Percentiles rank a stretch among this genome's conserved stretches.
phyloP scores from a whole-genome alignment of 306 rosid genomes.

The Cucumis melo region DNA sequence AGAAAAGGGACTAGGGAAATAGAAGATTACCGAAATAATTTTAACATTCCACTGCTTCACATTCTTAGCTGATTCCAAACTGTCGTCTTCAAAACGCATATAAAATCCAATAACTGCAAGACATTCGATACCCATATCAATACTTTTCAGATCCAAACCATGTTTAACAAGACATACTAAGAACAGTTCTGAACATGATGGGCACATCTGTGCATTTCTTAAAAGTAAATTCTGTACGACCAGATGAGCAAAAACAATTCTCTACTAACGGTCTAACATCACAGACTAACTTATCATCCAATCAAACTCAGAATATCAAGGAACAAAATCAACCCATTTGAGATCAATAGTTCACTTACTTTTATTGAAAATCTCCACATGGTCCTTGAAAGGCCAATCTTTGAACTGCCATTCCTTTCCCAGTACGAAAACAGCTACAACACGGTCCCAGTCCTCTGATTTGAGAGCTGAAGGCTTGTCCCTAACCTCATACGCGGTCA shows the following conservation, averaged over 20 bases:
- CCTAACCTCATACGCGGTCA: conserved; percentile 92
- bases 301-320: background rate
- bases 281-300: background rate
- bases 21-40: conserved; percentile 56
- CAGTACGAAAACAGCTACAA: conserved; percentile 85
- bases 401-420: conserved; percentile 91
- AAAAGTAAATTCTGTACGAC: background rate
- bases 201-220: background rate
- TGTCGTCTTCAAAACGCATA: conserved; percentile 69
- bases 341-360: conserved; percentile 23
- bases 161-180: background rate
- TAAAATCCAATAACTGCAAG: conserved; percentile 45
- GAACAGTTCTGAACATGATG: background rate
- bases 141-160: background rate
- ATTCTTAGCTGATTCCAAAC: conserved; percentile 73
- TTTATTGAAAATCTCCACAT: conserved; percentile 51
- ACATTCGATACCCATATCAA: background rate
- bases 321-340: conserved; percentile 3
- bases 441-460: conserved; percentile 92
- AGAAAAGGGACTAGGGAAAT: background rate
- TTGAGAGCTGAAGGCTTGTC: conserved; percentile 84
- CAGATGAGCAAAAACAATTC: background rate
- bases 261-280: background rate
- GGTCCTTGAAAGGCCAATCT: conserved; percentile 58
- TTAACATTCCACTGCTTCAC: conserved; percentile 99